These are phyloP conservation scores for Prunus padus DNA, from an alignment of 306 rosid species.

Conservation along the genomic window DNA sequence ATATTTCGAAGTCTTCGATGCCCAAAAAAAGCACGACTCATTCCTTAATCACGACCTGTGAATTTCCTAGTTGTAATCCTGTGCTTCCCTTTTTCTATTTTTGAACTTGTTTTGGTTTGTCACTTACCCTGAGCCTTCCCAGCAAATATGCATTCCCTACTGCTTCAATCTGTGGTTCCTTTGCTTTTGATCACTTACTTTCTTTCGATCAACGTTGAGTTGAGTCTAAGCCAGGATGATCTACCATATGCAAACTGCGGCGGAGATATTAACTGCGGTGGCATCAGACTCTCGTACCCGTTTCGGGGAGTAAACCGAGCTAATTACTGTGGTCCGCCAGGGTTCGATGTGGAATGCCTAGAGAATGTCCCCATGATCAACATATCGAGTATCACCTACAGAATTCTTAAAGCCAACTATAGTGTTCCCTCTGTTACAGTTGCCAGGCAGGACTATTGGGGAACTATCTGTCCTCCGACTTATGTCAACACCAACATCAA, in stretches of 20 bases:
- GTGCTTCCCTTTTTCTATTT: background rate
- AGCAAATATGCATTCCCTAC: background rate
- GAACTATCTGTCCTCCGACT: background rate
- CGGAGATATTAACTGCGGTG: background rate
- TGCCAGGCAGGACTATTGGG: conserved; percentile 8
- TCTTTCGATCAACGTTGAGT: background rate
- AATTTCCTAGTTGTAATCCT: background rate
- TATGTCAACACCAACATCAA: background rate
- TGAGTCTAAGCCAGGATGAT: background rate
- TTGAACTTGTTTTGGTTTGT: no score
- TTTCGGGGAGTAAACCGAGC: conserved; percentile 22
- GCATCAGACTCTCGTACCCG: background rate
- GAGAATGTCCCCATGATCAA: background rate
- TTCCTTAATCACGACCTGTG: no score
- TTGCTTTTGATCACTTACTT: background rate
- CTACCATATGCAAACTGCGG: background rate
- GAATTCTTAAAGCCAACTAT: background rate
- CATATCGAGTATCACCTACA: background rate
- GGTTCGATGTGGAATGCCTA: background rate
- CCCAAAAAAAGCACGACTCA: no score
- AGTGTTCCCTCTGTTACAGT: background rate
- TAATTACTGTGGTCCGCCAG: conserved; percentile 16
- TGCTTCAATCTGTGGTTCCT: background rate
- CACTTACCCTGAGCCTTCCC: background rate
- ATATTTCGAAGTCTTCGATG: no score